phyloP scores from a whole-genome alignment of 495 filamentous ascomycete species.

The Staphylotrichum longicolle region DNA sequence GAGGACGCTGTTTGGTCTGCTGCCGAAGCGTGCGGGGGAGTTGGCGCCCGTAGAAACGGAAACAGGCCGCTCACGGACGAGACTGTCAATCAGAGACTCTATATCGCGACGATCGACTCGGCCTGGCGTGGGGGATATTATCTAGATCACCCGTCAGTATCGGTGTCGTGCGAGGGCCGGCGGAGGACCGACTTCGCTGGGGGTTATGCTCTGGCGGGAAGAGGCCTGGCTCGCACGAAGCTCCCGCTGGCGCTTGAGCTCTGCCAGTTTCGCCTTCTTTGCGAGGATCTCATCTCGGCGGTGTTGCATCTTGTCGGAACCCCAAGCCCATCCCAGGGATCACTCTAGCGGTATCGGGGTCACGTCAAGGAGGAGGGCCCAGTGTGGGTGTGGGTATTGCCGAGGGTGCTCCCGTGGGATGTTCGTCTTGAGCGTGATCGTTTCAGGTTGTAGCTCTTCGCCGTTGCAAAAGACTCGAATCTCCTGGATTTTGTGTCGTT shows the following conservation, averaged over 20 bases:
- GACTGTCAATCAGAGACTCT: slow-evolving; percentile 73
- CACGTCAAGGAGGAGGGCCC: too few relatives aligned
- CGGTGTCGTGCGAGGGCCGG: slow-evolving; percentile 24
- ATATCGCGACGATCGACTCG: slow-evolving; percentile 74
- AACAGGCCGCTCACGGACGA: slow-evolving; percentile 73
- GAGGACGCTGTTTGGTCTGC: slow-evolving; percentile 79
- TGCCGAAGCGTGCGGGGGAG: slow-evolving; percentile 64
- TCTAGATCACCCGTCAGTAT: slow-evolving; percentile 42
- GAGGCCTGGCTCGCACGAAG: slow-evolving; percentile 71
- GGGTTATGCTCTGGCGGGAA: slow-evolving; percentile 57
- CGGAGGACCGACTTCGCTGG: slow-evolving; percentile 48
- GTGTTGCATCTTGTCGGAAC: slow-evolving; percentile 63
- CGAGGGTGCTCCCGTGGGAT: too few relatives aligned
- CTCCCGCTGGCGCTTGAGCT: slow-evolving; percentile 89
- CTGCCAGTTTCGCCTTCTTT: slow-evolving; percentile 91
- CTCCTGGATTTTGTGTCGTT: too few relatives aligned
- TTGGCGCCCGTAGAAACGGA: slow-evolving; percentile 65
- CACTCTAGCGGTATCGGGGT: not conserved
- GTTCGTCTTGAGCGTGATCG: too few relatives aligned
- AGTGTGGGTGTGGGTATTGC: too few relatives aligned
- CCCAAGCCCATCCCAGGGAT: slow-evolving; percentile 41
- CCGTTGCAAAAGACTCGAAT: too few relatives aligned
- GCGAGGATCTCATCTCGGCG: slow-evolving; percentile 90
- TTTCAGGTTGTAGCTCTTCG: too few relatives aligned
- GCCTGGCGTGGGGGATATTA: slow-evolving; percentile 64